Evolutionary conservation across 78 protist species (phyloP).

Genomic region (Dictyostelium capitatum): DNA sequence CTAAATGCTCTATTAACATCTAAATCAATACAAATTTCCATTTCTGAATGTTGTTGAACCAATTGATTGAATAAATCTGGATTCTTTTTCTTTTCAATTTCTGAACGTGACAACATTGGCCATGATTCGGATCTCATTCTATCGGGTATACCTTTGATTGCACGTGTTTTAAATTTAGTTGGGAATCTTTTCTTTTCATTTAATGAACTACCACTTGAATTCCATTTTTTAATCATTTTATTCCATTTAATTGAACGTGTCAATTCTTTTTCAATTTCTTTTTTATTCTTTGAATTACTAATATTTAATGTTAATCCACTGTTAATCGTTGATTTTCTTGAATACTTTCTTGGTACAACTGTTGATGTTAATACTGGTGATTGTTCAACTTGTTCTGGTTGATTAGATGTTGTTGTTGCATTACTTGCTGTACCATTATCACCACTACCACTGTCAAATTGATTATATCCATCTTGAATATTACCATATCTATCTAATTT

Average conservation of each 20-base stretch:
- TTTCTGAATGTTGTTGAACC: neutral
- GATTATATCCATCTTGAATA: neutral
- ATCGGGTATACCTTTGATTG: conserved; percentile 71
- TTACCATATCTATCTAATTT: conserved; percentile 62
- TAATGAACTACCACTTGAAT: neutral
- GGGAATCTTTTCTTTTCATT: conserved; percentile 9
- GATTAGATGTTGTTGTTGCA: neutral
- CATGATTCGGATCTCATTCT: conserved; percentile 53
- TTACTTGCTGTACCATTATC: neutral
- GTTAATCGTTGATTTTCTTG: neutral
- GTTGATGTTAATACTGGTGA: neutral
- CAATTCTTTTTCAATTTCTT: conserved; percentile 56
- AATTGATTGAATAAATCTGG: conserved; percentile 7
- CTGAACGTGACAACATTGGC: conserved; percentile 7
- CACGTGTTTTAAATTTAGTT: conserved; percentile 7
- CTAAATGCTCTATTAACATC: conserved; percentile 72
- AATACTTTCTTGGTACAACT: neutral
- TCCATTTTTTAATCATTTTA: conserved; percentile 9
- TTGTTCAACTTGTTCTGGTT: neutral
- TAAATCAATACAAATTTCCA: conserved; percentile 34
- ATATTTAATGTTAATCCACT: conserved; percentile 15
- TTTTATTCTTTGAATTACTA: neutral
- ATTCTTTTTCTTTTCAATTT: neutral
- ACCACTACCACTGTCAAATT: neutral
- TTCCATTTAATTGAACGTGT: conserved; percentile 46